Evolutionary conservation across 148 eudicot genomes (phyloP), one percentile per base, ranked within the genome.

Genomic region (Selenicereus undatus): DNA sequence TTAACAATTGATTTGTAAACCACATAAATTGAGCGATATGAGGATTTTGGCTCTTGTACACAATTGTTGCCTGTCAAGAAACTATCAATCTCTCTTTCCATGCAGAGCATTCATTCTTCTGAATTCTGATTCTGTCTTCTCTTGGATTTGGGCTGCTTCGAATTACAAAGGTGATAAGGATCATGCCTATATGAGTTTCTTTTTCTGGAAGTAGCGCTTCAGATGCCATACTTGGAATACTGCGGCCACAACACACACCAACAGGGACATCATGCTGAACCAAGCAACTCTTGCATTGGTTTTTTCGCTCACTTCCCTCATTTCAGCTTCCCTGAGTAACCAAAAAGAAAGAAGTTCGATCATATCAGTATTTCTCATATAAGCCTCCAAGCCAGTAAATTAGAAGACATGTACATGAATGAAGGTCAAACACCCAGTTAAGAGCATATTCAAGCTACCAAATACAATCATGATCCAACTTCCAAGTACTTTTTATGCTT

Each of bases 221-320:
- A 93, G 85, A 81, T 88, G 81, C 88, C 83, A 88, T 22, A 91
- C 82, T 81, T 93, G 95, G 74, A 90, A 51, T 74, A 81, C 76
- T 11, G 97, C 86, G 75, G 84, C 90, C 0, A 45, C 73, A 77
- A 91, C 86, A 84, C 95, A 91, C 62, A 91, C 78, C 11, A 88
- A 86, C 30, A 93, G 85, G 68, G 97, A 90, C 87, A 88, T 85
- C 6, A 90, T 80, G 73, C 97, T 91, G 78, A 78, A 88, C 92
- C 89, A 83, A 9, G 97, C 97, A 64, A 91, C 97, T 82, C 91
- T 84, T 0, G 82, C 48, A 16, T 91, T 93, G 10, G 95, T 91
- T 58, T 60, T 90, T 83, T 91, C 94, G 30, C 94, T 91, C 56
- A 93, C 92, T 78, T 74, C 83, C 86, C 93, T 91, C 97, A 93